A percentile compares a stretch with the other conserved stretches of the same genome.
Conservation (phyloP, 106 monocot genomes). For the Phalaenopsis equestris region DNA sequence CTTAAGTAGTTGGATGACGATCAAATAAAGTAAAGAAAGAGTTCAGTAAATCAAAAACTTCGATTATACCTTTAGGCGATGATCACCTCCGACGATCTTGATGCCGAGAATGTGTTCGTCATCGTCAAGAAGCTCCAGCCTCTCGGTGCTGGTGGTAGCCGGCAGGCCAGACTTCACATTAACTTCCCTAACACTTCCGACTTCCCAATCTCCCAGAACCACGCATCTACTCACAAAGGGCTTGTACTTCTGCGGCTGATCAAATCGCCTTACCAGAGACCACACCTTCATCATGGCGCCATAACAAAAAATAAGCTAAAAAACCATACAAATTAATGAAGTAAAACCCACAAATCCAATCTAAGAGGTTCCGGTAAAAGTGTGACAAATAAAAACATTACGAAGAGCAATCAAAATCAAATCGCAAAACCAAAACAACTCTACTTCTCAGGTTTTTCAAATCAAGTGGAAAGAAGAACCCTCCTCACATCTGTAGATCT, state of each 20-base stretch:
- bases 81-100: conserved; percentile 35
- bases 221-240: conserved; percentile 45
- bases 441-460: neutral
- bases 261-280: conserved; percentile 48
- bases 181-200: conserved; percentile 43
- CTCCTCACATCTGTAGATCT: too few relatives aligned
- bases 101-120: conserved; percentile 34
- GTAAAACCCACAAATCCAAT: neutral
- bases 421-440: neutral
- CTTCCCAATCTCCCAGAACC: conserved; percentile 25
- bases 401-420: neutral
- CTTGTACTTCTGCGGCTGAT: conserved; percentile 52
- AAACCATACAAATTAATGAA: neutral
- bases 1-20: too few relatives aligned
- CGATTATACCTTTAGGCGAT: conserved; percentile 17
- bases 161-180: conserved; percentile 44
- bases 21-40: too few relatives aligned
- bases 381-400: neutral
- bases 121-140: conserved; percentile 44
- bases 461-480: neutral
- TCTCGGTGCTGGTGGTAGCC: conserved; percentile 45
- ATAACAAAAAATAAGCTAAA: neutral
- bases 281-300: conserved; percentile 28
- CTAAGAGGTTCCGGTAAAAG: neutral
- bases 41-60: neutral